A percentile compares a stretch with the other conserved stretches of the same genome.
phyloP scores from a whole-genome alignment of 2,329 filamentous ascomycete genomes.

The Trichophaea hybrida region DNA sequence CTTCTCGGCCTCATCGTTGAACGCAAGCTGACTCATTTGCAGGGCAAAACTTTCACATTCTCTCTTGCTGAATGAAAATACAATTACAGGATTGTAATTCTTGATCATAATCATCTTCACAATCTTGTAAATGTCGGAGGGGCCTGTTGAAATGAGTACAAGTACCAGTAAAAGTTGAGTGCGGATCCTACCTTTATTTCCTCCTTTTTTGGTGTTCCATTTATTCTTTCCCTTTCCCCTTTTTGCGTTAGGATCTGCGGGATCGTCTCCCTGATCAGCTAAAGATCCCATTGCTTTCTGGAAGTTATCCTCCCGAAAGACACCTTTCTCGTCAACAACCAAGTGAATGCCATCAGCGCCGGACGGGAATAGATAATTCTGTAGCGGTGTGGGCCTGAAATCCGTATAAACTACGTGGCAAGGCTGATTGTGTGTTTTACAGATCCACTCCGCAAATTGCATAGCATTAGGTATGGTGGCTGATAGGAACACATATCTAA shows the following conservation, averaged over 20 bases:
- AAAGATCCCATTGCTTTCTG: constrained; percentile 88
- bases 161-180: background rate
- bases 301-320: constrained; percentile 94
- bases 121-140: constrained; percentile 88
- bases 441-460: constrained; percentile 98
- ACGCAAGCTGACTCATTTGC: constrained; percentile 70
- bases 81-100: constrained; percentile 94
- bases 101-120: constrained; percentile 98
- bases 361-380: constrained; percentile 94
- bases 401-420: constrained; percentile 99
- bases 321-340: constrained; percentile 90
- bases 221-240: constrained; percentile 66
- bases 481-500: constrained; percentile 94
- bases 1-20: constrained; percentile 95
- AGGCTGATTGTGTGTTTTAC: constrained; percentile 91
- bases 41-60: constrained; percentile 87
- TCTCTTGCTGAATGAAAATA: constrained; percentile 98
- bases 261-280: constrained; percentile 70
- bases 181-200: constrained; percentile 44
- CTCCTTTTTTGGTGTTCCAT: constrained; percentile 82
- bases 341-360: constrained; percentile 87
- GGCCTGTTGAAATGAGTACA: constrained; percentile 14
- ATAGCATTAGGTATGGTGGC: constrained; percentile 98
- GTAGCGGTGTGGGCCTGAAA: constrained; percentile 87
- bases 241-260: constrained; percentile 63